Percentiles rank a stretch among this genome's conserved stretches.
Conservation (phyloP, 2,329 filamentous ascomycete genomes). For the Colletotrichum sp. region DNA sequence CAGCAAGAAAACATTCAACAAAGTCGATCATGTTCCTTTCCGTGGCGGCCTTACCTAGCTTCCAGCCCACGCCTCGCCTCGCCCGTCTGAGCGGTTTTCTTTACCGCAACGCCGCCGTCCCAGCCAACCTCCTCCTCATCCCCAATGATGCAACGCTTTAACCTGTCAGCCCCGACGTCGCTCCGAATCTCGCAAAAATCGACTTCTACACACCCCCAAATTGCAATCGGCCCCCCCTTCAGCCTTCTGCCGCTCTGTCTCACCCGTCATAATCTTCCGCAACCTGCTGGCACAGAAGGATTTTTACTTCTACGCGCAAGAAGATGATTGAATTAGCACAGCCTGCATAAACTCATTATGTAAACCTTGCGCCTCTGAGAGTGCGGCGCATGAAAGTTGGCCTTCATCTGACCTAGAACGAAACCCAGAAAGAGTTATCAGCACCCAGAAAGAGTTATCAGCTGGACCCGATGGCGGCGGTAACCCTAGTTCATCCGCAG, state of each 20-base stretch:
- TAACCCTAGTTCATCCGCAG: not conserved
- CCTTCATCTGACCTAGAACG: constrained; percentile 15
- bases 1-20: not conserved
- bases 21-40: constrained; percentile 4
- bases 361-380: not conserved
- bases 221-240: not conserved
- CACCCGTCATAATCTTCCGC: not conserved
- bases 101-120: not conserved
- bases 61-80: constrained; percentile 1
- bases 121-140: not conserved
- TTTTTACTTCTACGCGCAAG: not conserved
- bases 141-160: not conserved
- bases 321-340: not conserved
- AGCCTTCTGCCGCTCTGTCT: constrained; percentile 7
- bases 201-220: not conserved
- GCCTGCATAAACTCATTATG: constrained; percentile 11
- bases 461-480: constrained; percentile 4
- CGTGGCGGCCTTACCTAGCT: not conserved
- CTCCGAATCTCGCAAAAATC: constrained; percentile 19
- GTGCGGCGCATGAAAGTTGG: constrained; percentile 3
- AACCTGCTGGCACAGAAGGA: not conserved
- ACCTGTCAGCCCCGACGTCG: constrained; percentile 13
- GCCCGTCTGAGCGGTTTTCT: not conserved
- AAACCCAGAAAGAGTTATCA: constrained; percentile 7
- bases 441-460: constrained; percentile 3